Conservation (phyloP, 371 early-diverging fungal genomes). For the Mortierella sp. region DNA sequence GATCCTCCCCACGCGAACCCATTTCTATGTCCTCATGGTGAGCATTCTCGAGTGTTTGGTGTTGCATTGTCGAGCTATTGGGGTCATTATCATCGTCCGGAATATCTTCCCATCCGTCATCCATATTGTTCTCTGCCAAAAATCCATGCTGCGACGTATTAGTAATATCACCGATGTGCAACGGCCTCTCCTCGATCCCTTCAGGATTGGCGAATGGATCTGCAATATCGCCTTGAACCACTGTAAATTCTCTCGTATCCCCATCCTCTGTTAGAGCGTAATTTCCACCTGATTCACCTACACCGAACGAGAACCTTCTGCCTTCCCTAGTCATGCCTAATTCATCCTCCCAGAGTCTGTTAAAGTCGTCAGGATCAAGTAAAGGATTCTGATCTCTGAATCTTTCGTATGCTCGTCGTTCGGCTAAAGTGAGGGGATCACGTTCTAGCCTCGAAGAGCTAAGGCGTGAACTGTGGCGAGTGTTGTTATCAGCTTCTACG, state of each 20-base stretch:
- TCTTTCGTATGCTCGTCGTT: slow-evolving; percentile 18
- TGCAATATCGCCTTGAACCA: slow-evolving; percentile 16
- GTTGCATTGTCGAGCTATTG: background rate
- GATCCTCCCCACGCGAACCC: background rate
- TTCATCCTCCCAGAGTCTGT: slow-evolving; percentile 42
- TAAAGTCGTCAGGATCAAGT: slow-evolving; percentile 29
- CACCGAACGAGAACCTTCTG: slow-evolving; percentile 20
- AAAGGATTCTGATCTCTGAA: slow-evolving; percentile 36
- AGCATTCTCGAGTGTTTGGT: background rate
- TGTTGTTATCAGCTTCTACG: background rate
- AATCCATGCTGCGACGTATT: slow-evolving; percentile 18
- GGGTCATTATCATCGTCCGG: slow-evolving; percentile 16
- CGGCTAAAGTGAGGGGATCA: slow-evolving; percentile 5
- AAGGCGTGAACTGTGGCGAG: background rate
- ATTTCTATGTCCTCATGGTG: slow-evolving; percentile 2
- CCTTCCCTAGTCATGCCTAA: slow-evolving; percentile 12
- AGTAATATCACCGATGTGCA: slow-evolving; percentile 29
- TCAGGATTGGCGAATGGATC: slow-evolving; percentile 14
- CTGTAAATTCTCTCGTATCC: slow-evolving; percentile 19
- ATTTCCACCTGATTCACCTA: background rate
- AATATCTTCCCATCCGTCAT: slow-evolving; percentile 51
- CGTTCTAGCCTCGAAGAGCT: slow-evolving; percentile 5
- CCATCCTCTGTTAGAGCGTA: slow-evolving; percentile 14
- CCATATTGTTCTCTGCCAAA: slow-evolving; percentile 15
- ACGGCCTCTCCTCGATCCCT: slow-evolving; percentile 2